Conservation (phyloP, 495 filamentous ascomycete genomes). For the Xylaria bambusicola region DNA sequence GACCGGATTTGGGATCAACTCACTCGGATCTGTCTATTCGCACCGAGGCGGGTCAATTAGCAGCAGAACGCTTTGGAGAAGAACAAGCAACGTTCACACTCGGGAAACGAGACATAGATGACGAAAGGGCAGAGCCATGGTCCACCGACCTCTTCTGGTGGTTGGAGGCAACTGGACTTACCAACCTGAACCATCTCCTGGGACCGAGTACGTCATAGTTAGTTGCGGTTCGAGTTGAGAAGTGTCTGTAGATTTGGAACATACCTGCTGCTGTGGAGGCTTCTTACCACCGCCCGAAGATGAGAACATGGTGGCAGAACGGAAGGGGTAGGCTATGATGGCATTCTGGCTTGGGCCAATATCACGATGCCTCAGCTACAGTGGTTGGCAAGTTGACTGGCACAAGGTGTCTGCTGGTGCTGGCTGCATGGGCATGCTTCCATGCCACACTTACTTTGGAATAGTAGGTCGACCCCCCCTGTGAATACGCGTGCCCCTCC, state of each 20-base stretch:
- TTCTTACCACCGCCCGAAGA: conserved; percentile 65
- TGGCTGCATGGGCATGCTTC: background rate
- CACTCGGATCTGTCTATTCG: conserved; percentile 64
- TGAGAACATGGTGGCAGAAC: conserved; percentile 52
- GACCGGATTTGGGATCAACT: conserved; percentile 37
- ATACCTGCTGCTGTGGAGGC: conserved; percentile 71
- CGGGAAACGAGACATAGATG: background rate
- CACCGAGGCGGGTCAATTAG: conserved; percentile 5
- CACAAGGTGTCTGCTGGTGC: background rate
- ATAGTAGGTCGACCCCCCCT: background rate
- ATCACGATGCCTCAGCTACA: conserved; percentile 10
- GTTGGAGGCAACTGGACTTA: conserved; percentile 44
- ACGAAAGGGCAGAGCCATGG: background rate
- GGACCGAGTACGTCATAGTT: conserved; percentile 35
- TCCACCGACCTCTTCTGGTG: background rate
- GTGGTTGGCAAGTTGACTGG: background rate
- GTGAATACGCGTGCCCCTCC: background rate
- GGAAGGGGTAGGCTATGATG: conserved; percentile 17
- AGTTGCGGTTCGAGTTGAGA: conserved; percentile 15
- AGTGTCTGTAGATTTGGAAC: no score
- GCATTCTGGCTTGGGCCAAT: conserved; percentile 24
- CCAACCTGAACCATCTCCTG: conserved; percentile 99
- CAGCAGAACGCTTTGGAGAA: background rate
- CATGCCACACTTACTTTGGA: no score
- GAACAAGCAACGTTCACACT: no score